Percentiles rank a stretch among this genome's conserved stretches.
Conservation (phyloP, 805 yeast species). For the Lipomyces yamadae region DNA sequence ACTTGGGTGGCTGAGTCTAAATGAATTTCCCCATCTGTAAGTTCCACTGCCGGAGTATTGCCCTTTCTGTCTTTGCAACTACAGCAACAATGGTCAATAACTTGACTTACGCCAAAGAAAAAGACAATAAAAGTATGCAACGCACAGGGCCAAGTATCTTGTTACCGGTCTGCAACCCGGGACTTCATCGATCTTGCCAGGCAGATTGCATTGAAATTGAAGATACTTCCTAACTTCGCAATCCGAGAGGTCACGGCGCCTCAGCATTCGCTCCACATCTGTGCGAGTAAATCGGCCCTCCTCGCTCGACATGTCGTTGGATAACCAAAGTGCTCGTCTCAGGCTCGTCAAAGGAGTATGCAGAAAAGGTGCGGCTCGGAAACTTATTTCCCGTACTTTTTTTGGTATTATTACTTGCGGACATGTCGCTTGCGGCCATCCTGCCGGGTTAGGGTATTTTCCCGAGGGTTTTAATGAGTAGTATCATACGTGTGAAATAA, state of each 20-base stretch:
- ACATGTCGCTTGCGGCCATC: no score
- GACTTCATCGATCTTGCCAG: conserved; percentile 12
- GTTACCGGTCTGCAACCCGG: conserved; percentile 15
- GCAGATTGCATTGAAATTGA: conserved; percentile 20
- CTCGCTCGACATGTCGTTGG: background rate
- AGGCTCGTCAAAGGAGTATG: no score
- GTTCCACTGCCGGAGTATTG: background rate
- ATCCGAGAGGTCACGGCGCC: conserved; percentile 4
- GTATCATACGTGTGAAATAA: no score
- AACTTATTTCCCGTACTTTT: no score
- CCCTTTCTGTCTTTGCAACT: conserved; percentile 15
- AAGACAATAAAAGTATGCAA: background rate
- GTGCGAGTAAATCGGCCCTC: conserved; percentile 7
- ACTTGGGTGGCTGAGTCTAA: background rate
- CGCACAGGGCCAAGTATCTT: conserved; percentile 28
- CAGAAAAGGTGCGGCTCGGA: no score
- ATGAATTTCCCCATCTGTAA: background rate
- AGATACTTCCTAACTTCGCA: conserved; percentile 20
- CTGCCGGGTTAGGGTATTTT: no score
- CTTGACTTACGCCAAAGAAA: background rate
- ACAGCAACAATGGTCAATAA: background rate
- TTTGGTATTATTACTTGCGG: no score
- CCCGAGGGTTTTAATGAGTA: background rate
- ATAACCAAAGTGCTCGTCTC: background rate
- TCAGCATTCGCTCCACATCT: conserved; percentile 8